Conservation (phyloP, 331 rosid species). For the Dryas integrifolia region DNA sequence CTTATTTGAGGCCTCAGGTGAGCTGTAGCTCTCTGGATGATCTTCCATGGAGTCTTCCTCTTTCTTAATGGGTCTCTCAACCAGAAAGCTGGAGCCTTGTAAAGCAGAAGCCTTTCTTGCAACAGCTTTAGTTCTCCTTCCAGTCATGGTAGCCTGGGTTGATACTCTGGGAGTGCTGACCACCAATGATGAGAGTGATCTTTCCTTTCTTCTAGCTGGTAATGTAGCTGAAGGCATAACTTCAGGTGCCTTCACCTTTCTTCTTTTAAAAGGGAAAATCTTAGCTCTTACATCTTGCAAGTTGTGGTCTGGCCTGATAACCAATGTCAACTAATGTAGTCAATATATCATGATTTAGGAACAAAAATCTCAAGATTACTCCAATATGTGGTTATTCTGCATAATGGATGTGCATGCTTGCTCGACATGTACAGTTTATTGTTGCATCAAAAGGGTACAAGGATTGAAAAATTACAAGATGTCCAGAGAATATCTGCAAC, state of each 20-base stretch:
- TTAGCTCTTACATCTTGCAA: conserved; percentile 63
- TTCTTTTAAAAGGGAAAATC: conserved; percentile 52
- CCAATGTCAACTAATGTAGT: conserved; percentile 2
- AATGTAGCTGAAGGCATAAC: conserved; percentile 36
- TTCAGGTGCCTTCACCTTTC: conserved; percentile 50
- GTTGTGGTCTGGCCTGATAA: conserved; percentile 62
- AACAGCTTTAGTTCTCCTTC: conserved; percentile 74
- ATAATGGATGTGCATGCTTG: conserved; percentile 4
- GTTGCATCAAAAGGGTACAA: conserved; percentile 5
- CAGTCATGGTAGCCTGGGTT: conserved; percentile 57
- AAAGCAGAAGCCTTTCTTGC: conserved; percentile 64
- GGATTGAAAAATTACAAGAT: conserved; percentile 7
- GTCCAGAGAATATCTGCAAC: neutral
- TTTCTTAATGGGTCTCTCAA: conserved; percentile 49
- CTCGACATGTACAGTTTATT: neutral
- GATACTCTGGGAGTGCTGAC: conserved; percentile 88
- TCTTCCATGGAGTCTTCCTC: conserved; percentile 62
- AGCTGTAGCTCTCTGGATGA: conserved; percentile 59
- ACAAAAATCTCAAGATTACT: neutral
- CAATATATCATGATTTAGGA: conserved; percentile 5
- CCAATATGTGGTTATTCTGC: neutral
- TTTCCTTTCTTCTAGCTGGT: conserved; percentile 86
- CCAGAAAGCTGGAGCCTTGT: conserved; percentile 56
- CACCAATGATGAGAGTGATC: conserved; percentile 90
- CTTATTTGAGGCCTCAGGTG: conserved; percentile 57